Base-by-base conservation (phyloP, 2,329 filamentous ascomycete species). In the Sporothrix variecibatus region DNA sequence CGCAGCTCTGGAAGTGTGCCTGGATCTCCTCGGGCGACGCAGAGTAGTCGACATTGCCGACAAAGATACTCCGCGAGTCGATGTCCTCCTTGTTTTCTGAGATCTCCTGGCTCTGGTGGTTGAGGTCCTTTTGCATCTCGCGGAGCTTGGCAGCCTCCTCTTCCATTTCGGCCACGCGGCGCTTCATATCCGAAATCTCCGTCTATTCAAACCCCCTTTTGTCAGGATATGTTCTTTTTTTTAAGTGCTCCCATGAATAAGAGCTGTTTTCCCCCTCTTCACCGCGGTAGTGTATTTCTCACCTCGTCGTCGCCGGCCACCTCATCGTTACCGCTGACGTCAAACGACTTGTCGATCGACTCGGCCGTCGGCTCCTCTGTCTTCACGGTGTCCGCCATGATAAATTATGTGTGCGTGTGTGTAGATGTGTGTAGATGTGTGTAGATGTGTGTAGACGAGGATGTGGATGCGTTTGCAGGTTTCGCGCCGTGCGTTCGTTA, bases 11-110 rank as follows among this genome's bases (percentile, higher is more conserved):
- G 85, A 99, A 99, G 81, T 99, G 96, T 75, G 94, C 94, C 86
- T 99, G 96, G 75, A 99, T 96, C 86, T 99, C 96, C 84, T 99
- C 96, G 2, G 96, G 96, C 38, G 94, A 97, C 28, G 95, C 95
- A 76, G 94, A 95, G 83, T 99, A 99, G 84, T 99, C 96, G 78
- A 99, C 96, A 79, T 99, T 99, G 78, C 96, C 96, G 62, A 99
- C 96, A 82, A 99, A 99, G 83, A 99, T 94, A 84, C 94, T 98
- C 80, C 96, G 92, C 78, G 92, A 92, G 84, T 99, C 96, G 75
- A 99, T 91, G 78, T 98, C 97, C 82, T 98, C 95, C 84, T 97
- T 97, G 85, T 95, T 94, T 81, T 98, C 96, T 77, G 92, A 90
- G 76, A 96, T 87, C 78, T 93, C 93, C 77, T 94, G 91, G 76